A percentile compares a stretch with the other conserved stretches of the same genome.
phyloP scores from a whole-genome alignment of 73 alveolate species.

The Blepharisma japonicum region DNA sequence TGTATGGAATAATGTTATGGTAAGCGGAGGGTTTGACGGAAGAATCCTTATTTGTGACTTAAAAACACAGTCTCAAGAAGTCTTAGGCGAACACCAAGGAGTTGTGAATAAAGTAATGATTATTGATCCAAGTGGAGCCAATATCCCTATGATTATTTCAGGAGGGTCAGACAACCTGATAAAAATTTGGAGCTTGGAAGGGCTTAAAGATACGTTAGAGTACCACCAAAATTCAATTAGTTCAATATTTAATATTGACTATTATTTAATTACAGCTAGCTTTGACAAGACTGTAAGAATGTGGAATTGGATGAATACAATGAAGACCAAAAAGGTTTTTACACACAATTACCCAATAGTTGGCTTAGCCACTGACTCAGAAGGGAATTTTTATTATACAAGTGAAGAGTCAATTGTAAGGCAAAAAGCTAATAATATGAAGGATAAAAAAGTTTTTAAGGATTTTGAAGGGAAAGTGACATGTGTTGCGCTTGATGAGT shows the following conservation, averaged over 20 bases:
- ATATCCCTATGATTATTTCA: slow-evolving; percentile 13
- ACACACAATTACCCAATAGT: no score
- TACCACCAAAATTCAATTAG: background rate
- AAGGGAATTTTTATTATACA: no score
- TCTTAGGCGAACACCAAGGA: slow-evolving; percentile 21
- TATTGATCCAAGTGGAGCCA: background rate
- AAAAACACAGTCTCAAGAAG: background rate
- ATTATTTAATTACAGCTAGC: slow-evolving; percentile 7
- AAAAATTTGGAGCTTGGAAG: slow-evolving; percentile 9
- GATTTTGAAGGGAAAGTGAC: no score
- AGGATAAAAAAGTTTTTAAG: no score
- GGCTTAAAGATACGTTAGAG: slow-evolving; percentile 4
- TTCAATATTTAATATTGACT: background rate
- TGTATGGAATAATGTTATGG: background rate
- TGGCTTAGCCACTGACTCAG: no score
- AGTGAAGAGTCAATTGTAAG: no score
- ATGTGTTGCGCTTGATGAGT: no score
- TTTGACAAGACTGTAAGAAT: slow-evolving; percentile 16
- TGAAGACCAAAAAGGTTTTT: background rate
- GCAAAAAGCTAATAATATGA: no score
- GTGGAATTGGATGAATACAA: background rate
- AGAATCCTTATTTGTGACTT: background rate
- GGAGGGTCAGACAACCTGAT: slow-evolving; percentile 18
- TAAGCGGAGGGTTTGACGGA: background rate
- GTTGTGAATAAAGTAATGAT: slow-evolving; percentile 23